Evolutionary conservation across 139 green algal genomes (phyloP).

Genomic region (Astrephomene gubernaculifera): DNA sequence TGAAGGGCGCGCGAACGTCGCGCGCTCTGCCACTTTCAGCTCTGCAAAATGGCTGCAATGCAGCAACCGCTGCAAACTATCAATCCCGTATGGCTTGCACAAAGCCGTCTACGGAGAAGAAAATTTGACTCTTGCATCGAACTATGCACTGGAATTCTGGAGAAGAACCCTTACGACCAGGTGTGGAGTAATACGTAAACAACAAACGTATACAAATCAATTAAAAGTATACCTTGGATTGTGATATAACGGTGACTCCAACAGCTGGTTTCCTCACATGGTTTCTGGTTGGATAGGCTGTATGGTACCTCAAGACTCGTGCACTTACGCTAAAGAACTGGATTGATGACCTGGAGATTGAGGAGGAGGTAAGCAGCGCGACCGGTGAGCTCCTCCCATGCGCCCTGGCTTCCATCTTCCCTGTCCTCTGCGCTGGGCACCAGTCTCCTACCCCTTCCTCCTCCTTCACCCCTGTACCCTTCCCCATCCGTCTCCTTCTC

Average conservation of each 20-base stretch:
- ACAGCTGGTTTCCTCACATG: no score
- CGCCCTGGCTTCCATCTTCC: no score
- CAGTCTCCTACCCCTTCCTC: no score
- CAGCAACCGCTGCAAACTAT: constrained; percentile 24
- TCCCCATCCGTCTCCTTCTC: no score
- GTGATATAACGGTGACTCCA: no score
- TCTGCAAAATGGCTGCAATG: not conserved
- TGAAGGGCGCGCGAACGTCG: constrained; percentile 13
- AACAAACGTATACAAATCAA: no score
- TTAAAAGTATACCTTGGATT: no score
- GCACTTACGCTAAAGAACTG: constrained; percentile 83
- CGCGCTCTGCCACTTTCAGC: not conserved
- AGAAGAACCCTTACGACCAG: constrained; percentile 81
- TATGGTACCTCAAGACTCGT: constrained; percentile 84
- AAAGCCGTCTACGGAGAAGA: constrained; percentile 63
- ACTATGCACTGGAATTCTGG: constrained; percentile 73
- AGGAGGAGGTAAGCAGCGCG: constrained; percentile 77
- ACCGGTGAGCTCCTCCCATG: no score
- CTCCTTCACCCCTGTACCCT: no score
- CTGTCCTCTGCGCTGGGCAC: no score
- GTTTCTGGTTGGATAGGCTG: no score
- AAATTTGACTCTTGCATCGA: constrained; percentile 78
- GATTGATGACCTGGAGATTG: constrained; percentile 88
- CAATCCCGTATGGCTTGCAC: constrained; percentile 76
- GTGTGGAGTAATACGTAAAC: constrained; percentile 31